These are phyloP conservation scores for Lepidium aucheri DNA, from an alignment of 345 rosid species.

Conservation along the genomic window DNA sequence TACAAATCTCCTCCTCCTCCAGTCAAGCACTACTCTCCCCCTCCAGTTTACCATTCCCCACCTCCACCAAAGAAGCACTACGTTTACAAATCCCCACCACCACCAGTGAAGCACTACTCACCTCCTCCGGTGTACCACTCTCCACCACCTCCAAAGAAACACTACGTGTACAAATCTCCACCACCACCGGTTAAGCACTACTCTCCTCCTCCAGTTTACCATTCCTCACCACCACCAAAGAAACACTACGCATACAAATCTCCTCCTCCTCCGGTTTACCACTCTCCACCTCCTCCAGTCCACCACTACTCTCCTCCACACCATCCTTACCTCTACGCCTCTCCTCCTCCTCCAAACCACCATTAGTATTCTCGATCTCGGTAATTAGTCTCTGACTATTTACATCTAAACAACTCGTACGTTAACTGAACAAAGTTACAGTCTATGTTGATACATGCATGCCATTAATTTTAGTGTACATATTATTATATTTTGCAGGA, in stretches of 20 bases:
- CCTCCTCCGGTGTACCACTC: conserved; percentile 23
- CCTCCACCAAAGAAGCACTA: conserved; percentile 15
- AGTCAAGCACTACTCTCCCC: conserved; percentile 10
- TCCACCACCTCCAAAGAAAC: conserved; percentile 24
- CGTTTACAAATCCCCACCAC: conserved; percentile 19
- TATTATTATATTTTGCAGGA: conserved; percentile 7
- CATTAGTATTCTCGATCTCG: conserved; percentile 15
- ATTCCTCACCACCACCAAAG: conserved; percentile 25
- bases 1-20: conserved; percentile 24
- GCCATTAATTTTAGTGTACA: neutral
- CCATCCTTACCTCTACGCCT: conserved; percentile 27
- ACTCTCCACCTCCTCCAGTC: conserved; percentile 22
- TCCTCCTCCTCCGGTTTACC: conserved; percentile 15
- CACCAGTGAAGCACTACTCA: conserved; percentile 13
- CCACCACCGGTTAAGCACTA: conserved; percentile 21
- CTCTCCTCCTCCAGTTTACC: conserved; percentile 19
- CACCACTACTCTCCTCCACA: conserved; percentile 28
- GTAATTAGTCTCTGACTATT: conserved; percentile 8
- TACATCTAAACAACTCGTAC: neutral
- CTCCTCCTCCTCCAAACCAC: conserved; percentile 33
- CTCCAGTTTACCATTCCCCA: conserved; percentile 16
- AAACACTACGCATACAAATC: conserved; percentile 8
- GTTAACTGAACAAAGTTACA: neutral
- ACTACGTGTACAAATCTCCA: conserved; percentile 18
- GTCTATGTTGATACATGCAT: conserved; percentile 1